Evolutionary conservation across 139 green algal genomes (phyloP).

Genomic region (Gonium pectorale): DNA sequence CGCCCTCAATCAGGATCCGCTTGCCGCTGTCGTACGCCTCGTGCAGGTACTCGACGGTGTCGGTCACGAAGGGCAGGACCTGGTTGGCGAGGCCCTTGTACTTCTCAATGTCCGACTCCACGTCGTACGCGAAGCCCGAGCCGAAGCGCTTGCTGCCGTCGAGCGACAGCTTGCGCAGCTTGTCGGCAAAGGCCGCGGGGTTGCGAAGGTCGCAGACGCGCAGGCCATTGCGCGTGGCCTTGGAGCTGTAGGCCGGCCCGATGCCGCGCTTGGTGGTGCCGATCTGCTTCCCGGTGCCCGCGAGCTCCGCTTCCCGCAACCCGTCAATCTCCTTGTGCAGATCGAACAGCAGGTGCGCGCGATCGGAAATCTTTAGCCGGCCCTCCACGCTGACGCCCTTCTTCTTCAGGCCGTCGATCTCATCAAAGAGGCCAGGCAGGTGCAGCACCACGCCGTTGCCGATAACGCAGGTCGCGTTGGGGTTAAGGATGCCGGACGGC

Average conservation of each 20-base stretch:
- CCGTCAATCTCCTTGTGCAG: slow-evolving; percentile 98
- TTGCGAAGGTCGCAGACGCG: slow-evolving; percentile 91
- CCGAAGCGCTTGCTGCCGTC: slow-evolving; percentile 86
- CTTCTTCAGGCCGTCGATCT: slow-evolving; percentile 82
- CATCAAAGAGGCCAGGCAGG: slow-evolving; percentile 94
- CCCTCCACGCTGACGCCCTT: slow-evolving; percentile 71
- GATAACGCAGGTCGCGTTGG: slow-evolving; percentile 90
- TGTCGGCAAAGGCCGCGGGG: slow-evolving; percentile 73
- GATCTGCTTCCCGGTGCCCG: slow-evolving; percentile 82
- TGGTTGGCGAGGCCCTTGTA: slow-evolving; percentile 79
- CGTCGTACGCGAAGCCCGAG: slow-evolving; percentile 80
- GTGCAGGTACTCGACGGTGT: slow-evolving; percentile 91
- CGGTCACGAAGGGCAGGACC: slow-evolving; percentile 84
- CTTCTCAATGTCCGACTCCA: slow-evolving; percentile 87
- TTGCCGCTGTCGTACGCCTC: slow-evolving; percentile 71
- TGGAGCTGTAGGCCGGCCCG: slow-evolving; percentile 95
- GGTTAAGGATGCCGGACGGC: slow-evolving; percentile 96
- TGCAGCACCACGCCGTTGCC: slow-evolving; percentile 99
- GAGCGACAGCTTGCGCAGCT: slow-evolving; percentile 77
- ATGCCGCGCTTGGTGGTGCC: slow-evolving; percentile 99
- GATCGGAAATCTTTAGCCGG: slow-evolving; percentile 84
- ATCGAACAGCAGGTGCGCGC: slow-evolving; percentile 98
- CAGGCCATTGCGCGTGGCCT: slow-evolving; percentile 95
- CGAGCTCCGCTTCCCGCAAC: slow-evolving; percentile 92
- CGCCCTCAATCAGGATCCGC: slow-evolving; percentile 97